Base-by-base conservation (phyloP, 2,329 filamentous ascomycete species). In the Penicillium sp. region DNA sequence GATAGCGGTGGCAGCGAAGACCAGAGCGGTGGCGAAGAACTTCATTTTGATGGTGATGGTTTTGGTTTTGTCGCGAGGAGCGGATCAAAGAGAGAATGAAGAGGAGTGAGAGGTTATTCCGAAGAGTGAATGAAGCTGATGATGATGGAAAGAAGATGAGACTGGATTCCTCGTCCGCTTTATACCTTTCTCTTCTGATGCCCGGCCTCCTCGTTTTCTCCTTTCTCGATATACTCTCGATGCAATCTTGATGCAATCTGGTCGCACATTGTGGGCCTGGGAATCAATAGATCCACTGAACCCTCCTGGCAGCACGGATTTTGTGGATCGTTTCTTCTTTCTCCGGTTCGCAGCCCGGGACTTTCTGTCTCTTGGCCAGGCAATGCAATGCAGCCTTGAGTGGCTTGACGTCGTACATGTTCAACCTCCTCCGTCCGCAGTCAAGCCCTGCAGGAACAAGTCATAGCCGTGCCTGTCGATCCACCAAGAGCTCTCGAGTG, bases 1-100 rank as follows among this genome's bases (percentile, higher is more conserved):
- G 55, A 64, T 44, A 17, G 55, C 62, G 29, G 61, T 56, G 41
- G 62, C 54, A 42, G 58, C 63, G 42, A 67, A 57, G 49, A 64
- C 37, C 42, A 64, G 46, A 24, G 62, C 52, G 20, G 62, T 43
- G 26, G 59, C 26, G 55, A 64, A 55, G 59, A 67, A 64, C 63
- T 67, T 60, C 64, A 67, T 67, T 51, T 52, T 66, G 56, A 54
- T n/a, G 9, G 24, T 46, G 39, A 45, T 55, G 53, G 26, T 29
- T 26, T 52, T 36, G n/a, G 17, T 30, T 29, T 53, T 40, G 13
- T n/a, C 23, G 36, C 2, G 9, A 21, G 13, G 33, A 37, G 36
- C 44, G 6, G 24, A 29, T 44, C 30, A 42, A 50, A 41, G 29
- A 47, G 20, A 40, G 37, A 34, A n/a, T 47, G 36, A 39, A 29